Percentiles rank a stretch among this genome's conserved stretches.
Evolutionary conservation across 192 early-diverging fungal genomes (phyloP).

Genomic region (Chytriomyces sp.): DNA sequence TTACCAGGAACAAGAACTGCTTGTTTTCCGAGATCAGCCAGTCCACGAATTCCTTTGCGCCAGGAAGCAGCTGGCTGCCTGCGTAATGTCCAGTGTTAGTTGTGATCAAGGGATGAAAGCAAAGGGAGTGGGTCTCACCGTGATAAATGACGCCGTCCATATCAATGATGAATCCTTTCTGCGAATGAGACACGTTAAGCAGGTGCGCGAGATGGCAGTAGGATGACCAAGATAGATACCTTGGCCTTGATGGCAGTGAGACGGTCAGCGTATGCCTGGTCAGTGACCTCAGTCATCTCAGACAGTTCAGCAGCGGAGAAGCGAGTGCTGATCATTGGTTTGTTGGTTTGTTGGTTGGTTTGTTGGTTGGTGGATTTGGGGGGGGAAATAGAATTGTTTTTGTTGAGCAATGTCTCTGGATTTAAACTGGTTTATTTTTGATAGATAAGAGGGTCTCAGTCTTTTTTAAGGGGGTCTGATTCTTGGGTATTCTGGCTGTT

Average conservation of each 20-base stretch:
- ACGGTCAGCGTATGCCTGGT: conserved; percentile 29
- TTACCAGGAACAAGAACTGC: conserved; percentile 61
- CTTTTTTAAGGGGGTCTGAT: too few relatives aligned
- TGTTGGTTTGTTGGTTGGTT: background rate
- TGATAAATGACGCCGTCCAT: conserved; percentile 70
- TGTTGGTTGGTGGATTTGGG: background rate
- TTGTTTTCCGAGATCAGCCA: conserved; percentile 60
- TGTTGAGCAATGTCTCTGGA: too few relatives aligned
- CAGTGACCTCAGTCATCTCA: conserved; percentile 30
- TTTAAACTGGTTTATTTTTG: too few relatives aligned
- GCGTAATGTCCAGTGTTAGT: background rate
- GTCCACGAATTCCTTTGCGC: conserved; percentile 61
- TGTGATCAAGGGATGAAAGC: background rate
- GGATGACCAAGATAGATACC: background rate
- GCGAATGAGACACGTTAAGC: background rate
- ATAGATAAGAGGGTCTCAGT: too few relatives aligned
- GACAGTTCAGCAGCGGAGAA: conserved; percentile 25
- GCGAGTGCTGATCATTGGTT: conserved; percentile 4
- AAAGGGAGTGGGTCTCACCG: conserved; percentile 15
- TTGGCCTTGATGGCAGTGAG: conserved; percentile 33
- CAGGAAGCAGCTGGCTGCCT: conserved; percentile 56
- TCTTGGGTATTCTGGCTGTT: too few relatives aligned
- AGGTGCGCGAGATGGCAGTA: background rate
- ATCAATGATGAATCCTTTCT: conserved; percentile 64
- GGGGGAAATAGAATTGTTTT: too few relatives aligned